These are phyloP conservation scores for Beta vulgaris DNA, from an alignment of 148 eudicot genomes.

Conservation along the genomic window DNA sequence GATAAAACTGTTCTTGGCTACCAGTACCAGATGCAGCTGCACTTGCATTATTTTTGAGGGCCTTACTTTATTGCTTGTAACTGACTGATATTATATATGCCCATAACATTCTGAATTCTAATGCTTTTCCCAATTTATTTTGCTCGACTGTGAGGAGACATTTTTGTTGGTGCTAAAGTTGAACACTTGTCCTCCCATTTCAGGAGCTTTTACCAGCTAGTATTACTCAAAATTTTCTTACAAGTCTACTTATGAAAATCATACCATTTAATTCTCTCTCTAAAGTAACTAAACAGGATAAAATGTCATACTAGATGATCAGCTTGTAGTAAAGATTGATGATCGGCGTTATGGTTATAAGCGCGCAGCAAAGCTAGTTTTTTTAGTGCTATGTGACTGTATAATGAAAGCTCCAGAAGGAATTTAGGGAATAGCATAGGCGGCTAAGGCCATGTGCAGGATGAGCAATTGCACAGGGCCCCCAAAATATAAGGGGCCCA, in stretches of 20 bases:
- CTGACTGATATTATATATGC: slow-evolving; percentile 10
- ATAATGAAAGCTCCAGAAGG: no score
- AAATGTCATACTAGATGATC: no score
- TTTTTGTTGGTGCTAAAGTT: slow-evolving; percentile 29
- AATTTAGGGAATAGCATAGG: no score
- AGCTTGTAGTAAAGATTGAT: no score
- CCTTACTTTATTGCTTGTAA: slow-evolving; percentile 8
- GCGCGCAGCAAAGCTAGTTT: no score
- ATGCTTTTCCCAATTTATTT: slow-evolving; percentile 11
- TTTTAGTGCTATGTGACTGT: no score
- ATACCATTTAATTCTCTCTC: no score
- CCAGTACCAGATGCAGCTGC: neutral
- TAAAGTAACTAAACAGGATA: no score
- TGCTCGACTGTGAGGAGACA: slow-evolving; percentile 22
- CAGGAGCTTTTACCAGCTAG: neutral
- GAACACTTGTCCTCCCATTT: slow-evolving; percentile 28
- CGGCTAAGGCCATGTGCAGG: no score
- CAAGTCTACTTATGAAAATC: neutral
- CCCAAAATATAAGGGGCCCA: no score
- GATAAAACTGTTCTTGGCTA: slow-evolving; percentile 8
- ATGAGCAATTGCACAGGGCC: no score
- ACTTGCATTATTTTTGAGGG: slow-evolving; percentile 24
- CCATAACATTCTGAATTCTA: slow-evolving; percentile 27
- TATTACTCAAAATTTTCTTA: neutral
- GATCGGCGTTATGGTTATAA: no score